Evolutionary conservation across 768 basidiomycete species (phyloP).

Genomic region (Pleurotus platypus): DNA sequence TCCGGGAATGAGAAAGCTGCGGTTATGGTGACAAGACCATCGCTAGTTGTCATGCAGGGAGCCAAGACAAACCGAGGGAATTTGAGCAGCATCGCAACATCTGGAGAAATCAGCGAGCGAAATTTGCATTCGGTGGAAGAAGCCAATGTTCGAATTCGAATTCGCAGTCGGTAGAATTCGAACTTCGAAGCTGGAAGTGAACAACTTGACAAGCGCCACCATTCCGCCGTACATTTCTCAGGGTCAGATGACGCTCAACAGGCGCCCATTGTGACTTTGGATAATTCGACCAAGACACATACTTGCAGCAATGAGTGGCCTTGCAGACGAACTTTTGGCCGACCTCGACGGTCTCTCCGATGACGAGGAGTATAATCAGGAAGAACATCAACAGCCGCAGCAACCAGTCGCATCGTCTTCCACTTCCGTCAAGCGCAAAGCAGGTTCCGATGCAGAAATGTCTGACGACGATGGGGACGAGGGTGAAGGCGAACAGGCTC

Average conservation of each 20-base stretch:
- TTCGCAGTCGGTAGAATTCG: too few relatives aligned
- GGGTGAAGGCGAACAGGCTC: constrained; percentile 39
- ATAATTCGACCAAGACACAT: too few relatives aligned
- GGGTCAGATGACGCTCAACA: not conserved
- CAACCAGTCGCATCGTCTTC: constrained; percentile 12
- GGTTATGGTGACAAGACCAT: too few relatives aligned
- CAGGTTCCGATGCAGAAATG: constrained; percentile 53
- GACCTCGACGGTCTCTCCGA: constrained; percentile 88
- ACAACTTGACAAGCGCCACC: not conserved
- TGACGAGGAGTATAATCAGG: constrained; percentile 48
- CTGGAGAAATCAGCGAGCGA: too few relatives aligned
- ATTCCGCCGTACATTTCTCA: not conserved
- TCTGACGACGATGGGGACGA: constrained; percentile 51
- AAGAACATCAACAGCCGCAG: constrained; percentile 35
- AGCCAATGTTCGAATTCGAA: too few relatives aligned
- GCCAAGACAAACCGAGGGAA: too few relatives aligned
- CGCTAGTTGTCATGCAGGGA: too few relatives aligned
- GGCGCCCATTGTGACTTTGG: not conserved
- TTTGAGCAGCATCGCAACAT: too few relatives aligned
- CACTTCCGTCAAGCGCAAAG: constrained; percentile 59
- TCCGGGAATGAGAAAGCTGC: too few relatives aligned
- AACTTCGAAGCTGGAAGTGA: too few relatives aligned
- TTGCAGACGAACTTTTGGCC: constrained; percentile 90
- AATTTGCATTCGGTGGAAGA: too few relatives aligned
- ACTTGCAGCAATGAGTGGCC: constrained; percentile 54